Conservation (phyloP, 176 grass and related monocot species). For the Oryza glaberrima region DNA sequence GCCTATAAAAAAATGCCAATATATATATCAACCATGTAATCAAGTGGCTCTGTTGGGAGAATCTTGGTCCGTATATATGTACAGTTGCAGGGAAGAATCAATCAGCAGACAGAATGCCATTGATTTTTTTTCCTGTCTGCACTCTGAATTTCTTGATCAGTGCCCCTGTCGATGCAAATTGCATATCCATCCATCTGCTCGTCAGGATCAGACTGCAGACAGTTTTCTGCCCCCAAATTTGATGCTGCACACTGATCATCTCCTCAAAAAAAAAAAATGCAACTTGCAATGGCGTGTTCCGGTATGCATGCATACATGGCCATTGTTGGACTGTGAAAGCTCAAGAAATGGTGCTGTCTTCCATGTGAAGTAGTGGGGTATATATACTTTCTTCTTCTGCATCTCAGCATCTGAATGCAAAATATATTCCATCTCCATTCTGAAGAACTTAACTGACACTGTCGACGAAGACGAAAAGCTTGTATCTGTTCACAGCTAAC, state of each 20-base stretch:
- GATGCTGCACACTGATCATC: too few species aligned
- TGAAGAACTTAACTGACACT: neutral
- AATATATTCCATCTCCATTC: neutral
- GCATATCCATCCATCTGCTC: neutral
- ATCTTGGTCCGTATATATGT: neutral
- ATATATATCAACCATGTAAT: neutral
- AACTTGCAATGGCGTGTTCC: neutral
- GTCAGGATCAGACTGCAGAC: neutral
- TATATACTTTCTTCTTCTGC: too few species aligned
- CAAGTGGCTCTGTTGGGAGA: neutral
- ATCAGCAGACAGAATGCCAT: neutral
- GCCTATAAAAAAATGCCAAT: too few species aligned
- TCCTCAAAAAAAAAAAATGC: neutral
- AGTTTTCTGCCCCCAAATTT: too few species aligned
- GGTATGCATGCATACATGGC: too few species aligned
- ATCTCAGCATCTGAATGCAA: neutral
- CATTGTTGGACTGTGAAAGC: neutral
- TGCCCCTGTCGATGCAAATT: neutral
- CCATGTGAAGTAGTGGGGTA: neutral
- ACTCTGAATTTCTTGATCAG: neutral
- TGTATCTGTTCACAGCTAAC: neutral
- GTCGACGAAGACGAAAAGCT: neutral
- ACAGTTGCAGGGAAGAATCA: neutral
- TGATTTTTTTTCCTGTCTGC: neutral
- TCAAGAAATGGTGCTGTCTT: neutral